Evolutionary conservation across 805 yeast genomes (phyloP).

Genomic region (Candida pseudoglaebosa): DNA sequence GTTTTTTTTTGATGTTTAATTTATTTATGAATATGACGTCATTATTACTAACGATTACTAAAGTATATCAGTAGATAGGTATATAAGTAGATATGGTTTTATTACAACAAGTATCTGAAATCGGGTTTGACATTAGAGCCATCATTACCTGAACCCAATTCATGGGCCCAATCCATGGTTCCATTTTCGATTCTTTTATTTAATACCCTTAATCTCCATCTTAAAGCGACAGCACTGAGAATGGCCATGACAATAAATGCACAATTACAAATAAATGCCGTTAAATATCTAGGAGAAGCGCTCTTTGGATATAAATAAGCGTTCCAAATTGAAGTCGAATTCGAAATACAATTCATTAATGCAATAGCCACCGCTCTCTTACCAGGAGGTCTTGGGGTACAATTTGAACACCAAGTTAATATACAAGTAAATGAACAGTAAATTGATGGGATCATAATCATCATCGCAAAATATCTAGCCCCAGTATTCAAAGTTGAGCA

Average conservation of each 20-base stretch:
- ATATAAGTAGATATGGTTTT: not conserved
- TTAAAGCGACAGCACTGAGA: slow-evolving; percentile 32
- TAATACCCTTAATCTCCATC: slow-evolving; percentile 33
- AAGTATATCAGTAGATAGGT: not conserved
- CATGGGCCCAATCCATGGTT: slow-evolving; percentile 47
- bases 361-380: slow-evolving; percentile 58
- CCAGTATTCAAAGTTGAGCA: slow-evolving; percentile 51
- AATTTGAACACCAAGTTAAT: slow-evolving; percentile 53
- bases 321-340: slow-evolving; percentile 56
- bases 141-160: slow-evolving; percentile 44
- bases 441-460: slow-evolving; percentile 53
- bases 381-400: slow-evolving; percentile 54
- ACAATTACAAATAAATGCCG: slow-evolving; percentile 47
- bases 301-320: slow-evolving; percentile 46
- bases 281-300: slow-evolving; percentile 43
- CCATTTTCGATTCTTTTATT: slow-evolving; percentile 42
- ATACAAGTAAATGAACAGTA: slow-evolving; percentile 52
- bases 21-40: no score
- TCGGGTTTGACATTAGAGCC: slow-evolving; percentile 40
- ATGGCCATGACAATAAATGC: slow-evolving; percentile 43
- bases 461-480: slow-evolving; percentile 58
- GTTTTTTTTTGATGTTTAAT: no score
- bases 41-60: not conserved
- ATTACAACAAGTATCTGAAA: slow-evolving; percentile 37
- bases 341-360: slow-evolving; percentile 52